Conservation (phyloP, 2,329 filamentous ascomycete species). For the Colletotrichum plurivorum region DNA sequence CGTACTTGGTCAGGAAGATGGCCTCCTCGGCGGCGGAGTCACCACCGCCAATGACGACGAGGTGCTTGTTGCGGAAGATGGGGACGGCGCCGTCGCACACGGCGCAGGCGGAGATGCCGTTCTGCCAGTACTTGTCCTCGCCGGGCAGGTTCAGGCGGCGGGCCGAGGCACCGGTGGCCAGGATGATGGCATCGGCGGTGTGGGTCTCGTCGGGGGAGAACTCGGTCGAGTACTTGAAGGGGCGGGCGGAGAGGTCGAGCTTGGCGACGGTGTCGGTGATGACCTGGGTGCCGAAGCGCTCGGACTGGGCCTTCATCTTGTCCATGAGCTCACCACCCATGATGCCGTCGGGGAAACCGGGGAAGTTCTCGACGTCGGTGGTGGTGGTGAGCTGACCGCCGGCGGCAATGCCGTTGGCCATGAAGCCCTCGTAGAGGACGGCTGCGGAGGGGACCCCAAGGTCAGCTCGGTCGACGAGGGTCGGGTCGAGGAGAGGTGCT, state of each 20-base stretch:
- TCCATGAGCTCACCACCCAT: slow-evolving; percentile 94
- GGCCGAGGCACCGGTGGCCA: slow-evolving; percentile 95
- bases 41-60: slow-evolving; percentile 96
- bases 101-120: slow-evolving; percentile 94
- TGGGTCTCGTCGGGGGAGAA: slow-evolving; percentile 85
- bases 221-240: slow-evolving; percentile 95
- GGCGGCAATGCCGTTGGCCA: slow-evolving; percentile 95
- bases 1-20: slow-evolving; percentile 98
- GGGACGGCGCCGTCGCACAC: slow-evolving; percentile 98
- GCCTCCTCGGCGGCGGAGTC: slow-evolving; percentile 98
- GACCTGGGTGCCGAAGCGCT: slow-evolving; percentile 92
- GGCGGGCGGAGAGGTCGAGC: slow-evolving; percentile 85
- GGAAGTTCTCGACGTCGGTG: slow-evolving; percentile 98
- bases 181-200: slow-evolving; percentile 93
- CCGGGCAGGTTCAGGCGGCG: slow-evolving; percentile 85
- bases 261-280: slow-evolving; percentile 92
- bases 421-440: slow-evolving; percentile 97
- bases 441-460: slow-evolving; percentile 58
- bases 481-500: slow-evolving; percentile 45
- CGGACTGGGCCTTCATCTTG: slow-evolving; percentile 91
- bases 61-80: slow-evolving; percentile 96
- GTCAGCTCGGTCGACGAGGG: not conserved
- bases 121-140: slow-evolving; percentile 98
- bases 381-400: slow-evolving; percentile 98
- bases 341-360: slow-evolving; percentile 92